Conservation (phyloP, 441 rosid species). For the Arabidopsis lyrata region DNA sequence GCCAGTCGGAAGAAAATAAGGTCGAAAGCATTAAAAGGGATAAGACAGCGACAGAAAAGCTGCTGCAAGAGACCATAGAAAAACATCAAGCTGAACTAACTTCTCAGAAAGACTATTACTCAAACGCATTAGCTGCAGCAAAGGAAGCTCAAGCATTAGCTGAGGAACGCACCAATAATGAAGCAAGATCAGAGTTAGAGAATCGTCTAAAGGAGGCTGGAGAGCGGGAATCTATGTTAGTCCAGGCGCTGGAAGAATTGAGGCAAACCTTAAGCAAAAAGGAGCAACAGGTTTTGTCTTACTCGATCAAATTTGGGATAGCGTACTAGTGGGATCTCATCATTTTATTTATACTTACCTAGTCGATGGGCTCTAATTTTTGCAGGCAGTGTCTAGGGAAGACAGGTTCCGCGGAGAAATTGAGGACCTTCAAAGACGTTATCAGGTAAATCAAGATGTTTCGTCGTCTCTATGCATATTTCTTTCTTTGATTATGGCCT, state of each 20-base stretch:
- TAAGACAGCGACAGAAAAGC: slow-evolving; percentile 88
- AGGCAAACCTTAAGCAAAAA: slow-evolving; percentile 91
- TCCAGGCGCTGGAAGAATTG: slow-evolving; percentile 91
- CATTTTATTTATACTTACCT: slow-evolving; percentile 18
- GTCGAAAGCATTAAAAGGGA: slow-evolving; percentile 94
- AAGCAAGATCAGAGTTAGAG: slow-evolving; percentile 91
- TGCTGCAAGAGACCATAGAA: slow-evolving; percentile 97
- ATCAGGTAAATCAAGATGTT: slow-evolving; percentile 67
- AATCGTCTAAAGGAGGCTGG: slow-evolving; percentile 84
- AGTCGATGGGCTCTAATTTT: slow-evolving; percentile 27
- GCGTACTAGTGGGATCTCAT: slow-evolving; percentile 25
- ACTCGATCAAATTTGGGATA: slow-evolving; percentile 31
- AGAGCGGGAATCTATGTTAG: slow-evolving; percentile 95
- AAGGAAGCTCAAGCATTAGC: slow-evolving; percentile 97
- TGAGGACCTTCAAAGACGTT: slow-evolving; percentile 91
- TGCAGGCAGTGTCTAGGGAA: slow-evolving; percentile 83
- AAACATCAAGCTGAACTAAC: slow-evolving; percentile 91
- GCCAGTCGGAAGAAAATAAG: slow-evolving; percentile 94
- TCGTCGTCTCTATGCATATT: slow-evolving; percentile 10
- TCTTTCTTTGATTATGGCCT: slow-evolving; percentile 9
- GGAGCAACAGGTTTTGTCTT: slow-evolving; percentile 85
- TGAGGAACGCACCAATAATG: slow-evolving; percentile 89
- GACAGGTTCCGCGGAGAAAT: slow-evolving; percentile 81
- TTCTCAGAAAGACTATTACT: slow-evolving; percentile 82
- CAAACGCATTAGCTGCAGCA: slow-evolving; percentile 90